These are phyloP conservation scores for Epichloe aotearoae DNA, from an alignment of 2,329 filamentous ascomycete species.

Conservation along the genomic window DNA sequence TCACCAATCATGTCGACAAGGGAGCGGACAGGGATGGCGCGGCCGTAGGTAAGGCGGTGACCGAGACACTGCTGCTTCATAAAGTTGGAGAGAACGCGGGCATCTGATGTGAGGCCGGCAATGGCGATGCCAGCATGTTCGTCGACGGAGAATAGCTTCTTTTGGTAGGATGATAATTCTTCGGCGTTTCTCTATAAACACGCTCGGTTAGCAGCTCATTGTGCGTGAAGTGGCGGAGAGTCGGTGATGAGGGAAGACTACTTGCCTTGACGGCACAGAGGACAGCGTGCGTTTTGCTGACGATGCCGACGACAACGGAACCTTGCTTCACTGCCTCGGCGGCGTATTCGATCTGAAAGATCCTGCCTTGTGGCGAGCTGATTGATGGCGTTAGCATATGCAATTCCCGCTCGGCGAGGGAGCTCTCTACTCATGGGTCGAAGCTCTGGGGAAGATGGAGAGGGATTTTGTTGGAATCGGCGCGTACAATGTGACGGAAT, in stretches of 20 bases:
- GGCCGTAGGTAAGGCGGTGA: conserved; percentile 90
- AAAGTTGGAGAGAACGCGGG: conserved; percentile 98
- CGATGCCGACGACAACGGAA: conserved; percentile 91
- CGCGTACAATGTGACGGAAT: conserved; percentile 94
- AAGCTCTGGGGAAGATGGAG: neutral
- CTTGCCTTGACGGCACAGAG: conserved; percentile 89
- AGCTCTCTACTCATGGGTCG: neutral
- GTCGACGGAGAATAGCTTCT: conserved; percentile 96
- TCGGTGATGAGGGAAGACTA: neutral
- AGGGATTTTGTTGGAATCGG: conserved; percentile 3
- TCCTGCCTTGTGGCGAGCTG: conserved; percentile 96
- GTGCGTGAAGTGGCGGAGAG: neutral
- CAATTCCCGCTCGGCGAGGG: conserved; percentile 3
- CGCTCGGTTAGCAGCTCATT: too few species aligned
- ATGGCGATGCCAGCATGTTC: conserved; percentile 92
- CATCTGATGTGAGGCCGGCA: conserved; percentile 91
- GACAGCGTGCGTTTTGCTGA: conserved; percentile 95
- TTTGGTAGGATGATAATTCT: conserved; percentile 98
- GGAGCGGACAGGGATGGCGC: conserved; percentile 77
- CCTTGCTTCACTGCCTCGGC: conserved; percentile 98
- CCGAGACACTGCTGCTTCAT: conserved; percentile 99
- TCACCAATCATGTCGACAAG: conserved; percentile 89
- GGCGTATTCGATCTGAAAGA: conserved; percentile 99
- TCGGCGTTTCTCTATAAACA: conserved; percentile 76
- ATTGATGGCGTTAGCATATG: conserved; percentile 16